These are phyloP conservation scores for Trametes sp. DNA, from an alignment of 1,284 basidiomycete species.

Conservation along the genomic window DNA sequence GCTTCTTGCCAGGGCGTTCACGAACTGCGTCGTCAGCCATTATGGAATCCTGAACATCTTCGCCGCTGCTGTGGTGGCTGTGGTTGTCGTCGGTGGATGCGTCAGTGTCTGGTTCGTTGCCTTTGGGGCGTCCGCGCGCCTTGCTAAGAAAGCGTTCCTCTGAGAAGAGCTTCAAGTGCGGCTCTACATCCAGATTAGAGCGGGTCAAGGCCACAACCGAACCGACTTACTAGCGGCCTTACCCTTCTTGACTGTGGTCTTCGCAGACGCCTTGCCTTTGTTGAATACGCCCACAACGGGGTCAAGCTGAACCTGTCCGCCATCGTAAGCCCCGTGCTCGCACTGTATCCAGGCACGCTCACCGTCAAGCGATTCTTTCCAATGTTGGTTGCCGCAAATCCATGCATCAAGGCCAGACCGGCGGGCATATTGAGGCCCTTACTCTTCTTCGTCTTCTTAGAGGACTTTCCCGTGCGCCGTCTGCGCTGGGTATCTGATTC, in stretches of 20 bases:
- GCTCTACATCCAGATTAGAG: conserved; percentile 12
- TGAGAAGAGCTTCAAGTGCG: conserved; percentile 48
- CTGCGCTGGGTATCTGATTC: conserved; percentile 14
- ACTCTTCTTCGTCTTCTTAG: conserved; percentile 44
- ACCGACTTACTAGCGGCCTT: conserved; percentile 22
- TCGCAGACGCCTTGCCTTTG: conserved; percentile 72
- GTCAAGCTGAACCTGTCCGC: conserved; percentile 53
- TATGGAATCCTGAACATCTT: not conserved
- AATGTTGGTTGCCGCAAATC: conserved; percentile 74
- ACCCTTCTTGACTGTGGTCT: conserved; percentile 38
- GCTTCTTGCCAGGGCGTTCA: not conserved
- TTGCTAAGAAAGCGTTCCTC: conserved; percentile 58
- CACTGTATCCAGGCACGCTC: conserved; percentile 19
- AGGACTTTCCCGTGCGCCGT: conserved; percentile 26
- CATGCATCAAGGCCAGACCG: conserved; percentile 76
- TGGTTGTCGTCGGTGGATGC: not conserved
- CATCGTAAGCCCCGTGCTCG: conserved; percentile 4
- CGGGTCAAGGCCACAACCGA: not conserved
- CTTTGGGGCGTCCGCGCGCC: not conserved
- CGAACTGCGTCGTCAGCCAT: not conserved
- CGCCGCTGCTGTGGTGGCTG: not conserved
- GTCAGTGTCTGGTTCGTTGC: conserved; percentile 1
- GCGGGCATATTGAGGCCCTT: conserved; percentile 47
- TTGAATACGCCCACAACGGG: conserved; percentile 68
- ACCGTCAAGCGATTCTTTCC: conserved; percentile 77